Conservation (phyloP, 148 eudicot species). For the Fagopyrum esculentum region DNA sequence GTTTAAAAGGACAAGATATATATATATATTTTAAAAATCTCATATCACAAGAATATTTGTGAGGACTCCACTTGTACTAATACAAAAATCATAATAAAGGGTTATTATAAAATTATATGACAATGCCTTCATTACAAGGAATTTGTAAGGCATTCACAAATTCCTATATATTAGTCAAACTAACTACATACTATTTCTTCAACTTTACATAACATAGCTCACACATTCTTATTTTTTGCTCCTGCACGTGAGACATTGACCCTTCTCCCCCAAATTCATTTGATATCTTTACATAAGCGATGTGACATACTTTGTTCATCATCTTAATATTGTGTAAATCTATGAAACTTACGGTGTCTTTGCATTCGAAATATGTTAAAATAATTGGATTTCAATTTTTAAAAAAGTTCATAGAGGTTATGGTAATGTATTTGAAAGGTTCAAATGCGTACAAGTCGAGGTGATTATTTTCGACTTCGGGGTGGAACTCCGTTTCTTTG, state of each 20-base stretch:
- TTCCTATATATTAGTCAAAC: not conserved
- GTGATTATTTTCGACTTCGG: too few relatives aligned
- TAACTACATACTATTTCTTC: not conserved
- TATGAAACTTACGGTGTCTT: too few relatives aligned
- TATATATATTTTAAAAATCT: not conserved
- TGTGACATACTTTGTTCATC: too few relatives aligned
- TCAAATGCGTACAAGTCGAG: too few relatives aligned
- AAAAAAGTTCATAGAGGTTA: not conserved
- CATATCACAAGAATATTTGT: not conserved
- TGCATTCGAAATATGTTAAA: too few relatives aligned
- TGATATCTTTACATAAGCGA: too few relatives aligned
- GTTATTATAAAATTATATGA: not conserved
- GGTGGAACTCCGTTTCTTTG: too few relatives aligned
- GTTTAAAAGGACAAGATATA: not conserved
- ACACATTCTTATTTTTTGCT: not conserved
- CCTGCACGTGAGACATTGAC: slow-evolving; percentile 9
- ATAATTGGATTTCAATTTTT: too few relatives aligned
- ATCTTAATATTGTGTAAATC: too few relatives aligned
- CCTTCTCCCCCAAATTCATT: not conserved
- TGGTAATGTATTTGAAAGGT: too few relatives aligned
- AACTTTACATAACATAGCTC: not conserved
- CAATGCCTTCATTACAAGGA: slow-evolving; percentile 8
- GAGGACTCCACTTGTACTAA: not conserved
- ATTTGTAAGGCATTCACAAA: slow-evolving; percentile 4
- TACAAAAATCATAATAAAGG: not conserved